Conservation (phyloP, 2,329 filamentous ascomycete genomes). For the Colletotrichum sojae region DNA sequence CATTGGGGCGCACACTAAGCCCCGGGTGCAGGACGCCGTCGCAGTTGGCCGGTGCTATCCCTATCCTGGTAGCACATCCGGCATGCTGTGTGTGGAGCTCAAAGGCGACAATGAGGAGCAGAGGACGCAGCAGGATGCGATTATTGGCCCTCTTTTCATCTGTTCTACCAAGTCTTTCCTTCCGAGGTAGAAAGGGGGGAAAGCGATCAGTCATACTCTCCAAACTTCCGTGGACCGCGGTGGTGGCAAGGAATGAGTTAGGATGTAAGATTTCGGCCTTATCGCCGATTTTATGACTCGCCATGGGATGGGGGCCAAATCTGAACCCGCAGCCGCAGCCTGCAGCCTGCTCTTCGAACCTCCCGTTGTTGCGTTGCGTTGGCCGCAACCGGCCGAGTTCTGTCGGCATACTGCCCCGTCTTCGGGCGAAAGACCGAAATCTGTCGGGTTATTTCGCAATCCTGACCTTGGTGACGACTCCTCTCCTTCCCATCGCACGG, state of each 20-base stretch:
- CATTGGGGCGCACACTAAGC: conserved; percentile 26
- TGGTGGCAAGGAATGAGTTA: neutral
- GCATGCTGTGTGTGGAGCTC: conserved; percentile 23
- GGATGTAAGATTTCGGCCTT: conserved; percentile 7
- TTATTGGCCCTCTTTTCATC: conserved; percentile 23
- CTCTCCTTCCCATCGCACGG: too few species aligned
- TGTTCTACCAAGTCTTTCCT: neutral
- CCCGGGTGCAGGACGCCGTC: conserved; percentile 19
- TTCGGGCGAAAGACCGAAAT: conserved; percentile 19
- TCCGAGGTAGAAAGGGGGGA: conserved; percentile 11
- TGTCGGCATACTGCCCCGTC: conserved; percentile 18
- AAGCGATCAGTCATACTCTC: neutral
- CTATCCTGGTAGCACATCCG: conserved; percentile 41
- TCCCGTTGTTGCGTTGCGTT: conserved; percentile 8
- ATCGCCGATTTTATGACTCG: conserved; percentile 26
- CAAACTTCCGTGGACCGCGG: too few species aligned
- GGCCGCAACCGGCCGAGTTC: conserved; percentile 26
- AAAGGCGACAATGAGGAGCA: neutral
- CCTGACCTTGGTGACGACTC: neutral
- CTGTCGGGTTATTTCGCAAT: conserved; percentile 8
- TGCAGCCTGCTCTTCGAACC: neutral
- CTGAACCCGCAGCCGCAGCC: neutral
- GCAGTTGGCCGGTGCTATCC: conserved; percentile 37
- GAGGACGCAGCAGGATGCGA: conserved; percentile 6
- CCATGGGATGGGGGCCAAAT: conserved; percentile 10